phyloP scores from a whole-genome alignment of 768 basidiomycete genomes.

The Psilocybe cubensis region DNA sequence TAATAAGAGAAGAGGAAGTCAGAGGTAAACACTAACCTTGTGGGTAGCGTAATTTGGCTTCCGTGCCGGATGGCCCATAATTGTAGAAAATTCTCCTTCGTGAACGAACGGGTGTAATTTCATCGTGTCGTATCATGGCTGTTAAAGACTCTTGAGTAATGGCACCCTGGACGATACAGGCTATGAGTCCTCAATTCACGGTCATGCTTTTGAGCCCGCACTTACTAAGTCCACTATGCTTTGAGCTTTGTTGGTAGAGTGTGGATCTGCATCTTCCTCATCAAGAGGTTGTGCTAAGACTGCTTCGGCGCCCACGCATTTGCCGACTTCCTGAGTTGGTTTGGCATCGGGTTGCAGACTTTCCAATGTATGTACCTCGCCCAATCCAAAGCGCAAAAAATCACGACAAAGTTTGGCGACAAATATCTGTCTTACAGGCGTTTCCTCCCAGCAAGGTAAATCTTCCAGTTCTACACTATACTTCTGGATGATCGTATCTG shows the following conservation, averaged over 20 bases:
- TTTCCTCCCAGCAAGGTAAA: conserved; percentile 58
- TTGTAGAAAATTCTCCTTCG: conserved; percentile 57
- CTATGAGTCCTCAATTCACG: not conserved
- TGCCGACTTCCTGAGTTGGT: conserved; percentile 6
- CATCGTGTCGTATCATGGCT: conserved; percentile 76
- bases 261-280: conserved; percentile 4
- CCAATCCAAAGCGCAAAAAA: conserved; percentile 37
- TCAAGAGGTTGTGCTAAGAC: conserved; percentile 6
- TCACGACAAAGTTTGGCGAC: conserved; percentile 60
- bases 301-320: conserved; percentile 16
- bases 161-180: conserved; percentile 47
- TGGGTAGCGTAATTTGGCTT: conserved; percentile 61
- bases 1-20: not conserved
- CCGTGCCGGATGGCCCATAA: conserved; percentile 42
- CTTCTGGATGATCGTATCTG: conserved; percentile 47
- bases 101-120: conserved; percentile 59
- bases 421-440: conserved; percentile 45
- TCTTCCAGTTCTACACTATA: conserved; percentile 58
- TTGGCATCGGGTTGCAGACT: conserved; percentile 24
- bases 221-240: conserved; percentile 21
- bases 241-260: conserved; percentile 2
- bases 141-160: conserved; percentile 76
- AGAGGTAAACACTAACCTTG: conserved; percentile 39
- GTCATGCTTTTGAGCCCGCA: not conserved
- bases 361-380: conserved; percentile 28